Evolutionary conservation across 2,329 filamentous ascomycete species (phyloP), one percentile per base, ranked within the genome.

Genomic region (Trichoderma sp.): DNA sequence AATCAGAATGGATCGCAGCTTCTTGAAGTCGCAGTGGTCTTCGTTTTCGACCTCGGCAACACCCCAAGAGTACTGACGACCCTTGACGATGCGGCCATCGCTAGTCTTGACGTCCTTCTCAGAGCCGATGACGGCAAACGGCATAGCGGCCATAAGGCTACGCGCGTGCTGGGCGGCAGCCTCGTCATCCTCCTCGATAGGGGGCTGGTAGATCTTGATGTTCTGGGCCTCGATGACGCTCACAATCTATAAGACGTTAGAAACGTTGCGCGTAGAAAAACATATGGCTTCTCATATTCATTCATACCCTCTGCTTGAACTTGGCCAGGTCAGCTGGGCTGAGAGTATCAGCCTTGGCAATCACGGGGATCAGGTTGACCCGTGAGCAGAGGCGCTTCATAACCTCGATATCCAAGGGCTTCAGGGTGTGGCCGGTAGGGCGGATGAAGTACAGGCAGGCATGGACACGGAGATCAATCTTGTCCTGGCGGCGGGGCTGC

Each of bases 1-100:
- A 85, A 99, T 98, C 74, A 99, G 87, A 77, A 99, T 98, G 59
- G 95, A 97, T 77, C 96, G 94, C 72, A 99, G 91, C 87, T 99
- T 99, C 91, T 99, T 99, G 88, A 99, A 99, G 83, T 99, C 96
- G 84, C 96, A 99, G 87, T 99, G 96, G 80, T 99, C 96, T 84
- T 99, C 96, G 80, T 99, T 99, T 88, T 99, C 96, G 64, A 99
- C 96, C 83, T 99, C 96, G 71, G 96, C 96, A 76, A 99, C 96
- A 87, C 96, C 96, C 96, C 96, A 99, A 68, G 94, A 93, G 84
- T 99, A 99, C 83, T 99, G 96, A 72, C 96, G 94, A 74, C 96
- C 96, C 89, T 99, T 99, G 81, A 98, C 94, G 73, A 97, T 96
- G 80, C 95, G 95, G 77, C 93, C 94, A 78, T 99, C 96, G 76